phyloP scores from a whole-genome alignment of 2,329 filamentous ascomycete species.

The Aspergillus eucalypticola region DNA sequence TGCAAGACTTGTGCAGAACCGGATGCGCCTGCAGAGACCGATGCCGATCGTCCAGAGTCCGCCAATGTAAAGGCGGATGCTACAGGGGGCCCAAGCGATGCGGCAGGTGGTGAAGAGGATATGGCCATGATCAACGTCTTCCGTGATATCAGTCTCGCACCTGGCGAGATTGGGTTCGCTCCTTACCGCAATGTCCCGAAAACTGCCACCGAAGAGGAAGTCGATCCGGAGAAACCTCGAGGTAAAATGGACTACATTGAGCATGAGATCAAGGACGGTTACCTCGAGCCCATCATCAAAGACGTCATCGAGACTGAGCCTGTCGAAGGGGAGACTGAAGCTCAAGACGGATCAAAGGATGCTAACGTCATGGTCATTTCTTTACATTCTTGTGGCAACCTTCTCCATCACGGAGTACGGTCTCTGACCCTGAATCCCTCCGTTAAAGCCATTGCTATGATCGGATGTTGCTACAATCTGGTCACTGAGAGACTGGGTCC shows the following conservation, averaged over 20 bases:
- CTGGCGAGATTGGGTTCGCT: conserved; percentile 28
- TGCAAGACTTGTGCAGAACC: conserved; percentile 25
- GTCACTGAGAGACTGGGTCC: conserved; percentile 86
- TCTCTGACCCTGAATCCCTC: conserved; percentile 81
- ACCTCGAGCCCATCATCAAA: conserved; percentile 42
- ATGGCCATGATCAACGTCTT: conserved; percentile 34
- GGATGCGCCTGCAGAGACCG: conserved; percentile 8
- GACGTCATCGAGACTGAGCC: conserved; percentile 33
- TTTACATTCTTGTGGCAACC: conserved; percentile 94
- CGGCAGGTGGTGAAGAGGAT: conserved; percentile 25
- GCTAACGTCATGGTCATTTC: conserved; percentile 77
- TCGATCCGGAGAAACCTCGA: conserved; percentile 20
- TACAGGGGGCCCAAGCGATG: conserved; percentile 11
- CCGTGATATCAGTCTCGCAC: conserved; percentile 35
- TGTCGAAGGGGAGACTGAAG: not conserved
- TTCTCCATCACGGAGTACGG: conserved; percentile 91
- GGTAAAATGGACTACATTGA: conserved; percentile 47
- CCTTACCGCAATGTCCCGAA: conserved; percentile 15
- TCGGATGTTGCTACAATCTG: conserved; percentile 98
- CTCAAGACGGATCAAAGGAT: conserved; percentile 13
- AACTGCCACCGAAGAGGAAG: conserved; percentile 13
- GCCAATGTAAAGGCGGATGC: conserved; percentile 3
- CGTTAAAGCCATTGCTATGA: conserved; percentile 88
- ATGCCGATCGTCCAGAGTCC: not conserved
- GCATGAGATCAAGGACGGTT: conserved; percentile 47